Percentiles rank a stretch among this genome's conserved stretches.
Evolutionary conservation across 2,329 filamentous ascomycete genomes (phyloP).

Genomic region (Hirsutella thompsonii): DNA sequence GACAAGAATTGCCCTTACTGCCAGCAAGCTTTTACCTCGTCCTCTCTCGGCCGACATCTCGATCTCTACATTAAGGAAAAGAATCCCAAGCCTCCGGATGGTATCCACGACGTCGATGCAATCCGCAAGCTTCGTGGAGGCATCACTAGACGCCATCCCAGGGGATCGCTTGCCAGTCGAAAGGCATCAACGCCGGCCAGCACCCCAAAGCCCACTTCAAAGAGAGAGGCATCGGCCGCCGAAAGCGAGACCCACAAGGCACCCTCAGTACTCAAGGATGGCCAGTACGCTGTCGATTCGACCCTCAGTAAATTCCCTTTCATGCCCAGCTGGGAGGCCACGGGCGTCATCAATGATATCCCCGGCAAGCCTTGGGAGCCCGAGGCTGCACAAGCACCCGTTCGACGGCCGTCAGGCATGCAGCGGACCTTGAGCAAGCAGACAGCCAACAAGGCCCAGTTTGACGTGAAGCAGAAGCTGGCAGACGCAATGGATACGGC

Average conservation of each 20-base stretch:
- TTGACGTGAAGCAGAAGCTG: slow-evolving; percentile 50
- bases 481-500: slow-evolving; percentile 67
- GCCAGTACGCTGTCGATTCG: slow-evolving; percentile 28
- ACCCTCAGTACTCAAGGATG: slow-evolving; percentile 27
- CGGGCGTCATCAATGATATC: slow-evolving; percentile 67
- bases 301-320: slow-evolving; percentile 41
- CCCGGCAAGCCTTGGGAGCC: slow-evolving; percentile 27
- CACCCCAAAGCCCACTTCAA: slow-evolving; percentile 30
- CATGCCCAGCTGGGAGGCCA: slow-evolving; percentile 59
- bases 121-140: slow-evolving; percentile 72
- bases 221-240: slow-evolving; percentile 24
- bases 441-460: slow-evolving; percentile 43
- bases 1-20: slow-evolving; percentile 86
- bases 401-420: slow-evolving; percentile 18
- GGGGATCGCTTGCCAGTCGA: slow-evolving; percentile 47
- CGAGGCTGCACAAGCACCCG: slow-evolving; percentile 21
- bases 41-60: slow-evolving; percentile 82
- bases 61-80: slow-evolving; percentile 90
- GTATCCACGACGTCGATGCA: slow-evolving; percentile 79
- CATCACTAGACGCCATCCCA: slow-evolving; percentile 77
- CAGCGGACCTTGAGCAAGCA: slow-evolving; percentile 36
- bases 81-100: slow-evolving; percentile 79
- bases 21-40: slow-evolving; percentile 81
- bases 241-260: slow-evolving; percentile 24
- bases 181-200: slow-evolving; percentile 45